phyloP scores from a whole-genome alignment of 192 early-diverging fungal genomes.

The Coemansia sp. region DNA sequence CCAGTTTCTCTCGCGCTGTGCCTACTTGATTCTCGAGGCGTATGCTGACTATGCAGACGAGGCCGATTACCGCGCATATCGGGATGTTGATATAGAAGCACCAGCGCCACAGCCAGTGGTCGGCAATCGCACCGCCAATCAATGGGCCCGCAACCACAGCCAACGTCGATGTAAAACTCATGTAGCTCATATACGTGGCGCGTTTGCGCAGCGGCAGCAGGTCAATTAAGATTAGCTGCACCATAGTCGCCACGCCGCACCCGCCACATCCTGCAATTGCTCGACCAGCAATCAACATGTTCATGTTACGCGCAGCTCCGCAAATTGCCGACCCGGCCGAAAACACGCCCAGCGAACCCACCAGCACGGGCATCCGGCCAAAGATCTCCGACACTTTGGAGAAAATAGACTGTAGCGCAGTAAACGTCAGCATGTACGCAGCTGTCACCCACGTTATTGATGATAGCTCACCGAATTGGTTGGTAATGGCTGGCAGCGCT shows the following conservation, averaged over 20 bases:
- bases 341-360: constrained; percentile 57
- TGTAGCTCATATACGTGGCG: constrained; percentile 60
- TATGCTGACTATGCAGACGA: constrained; percentile 22
- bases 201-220: constrained; percentile 60
- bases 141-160: constrained; percentile 58
- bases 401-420: constrained; percentile 73
- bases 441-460: constrained; percentile 75
- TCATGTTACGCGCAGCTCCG: constrained; percentile 58
- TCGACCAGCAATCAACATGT: constrained; percentile 64
- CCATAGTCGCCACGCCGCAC: constrained; percentile 62
- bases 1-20: constrained; percentile 52
- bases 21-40: constrained; percentile 12
- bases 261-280: constrained; percentile 66
- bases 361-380: constrained; percentile 60
- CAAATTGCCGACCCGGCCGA: constrained; percentile 54
- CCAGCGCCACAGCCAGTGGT: constrained; percentile 54
- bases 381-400: constrained; percentile 78
- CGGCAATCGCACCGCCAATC: constrained; percentile 58
- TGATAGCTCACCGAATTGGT: constrained; percentile 57
- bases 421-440: constrained; percentile 64
- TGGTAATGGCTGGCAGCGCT: constrained; percentile 61
- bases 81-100: constrained; percentile 61
- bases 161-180: constrained; percentile 56
- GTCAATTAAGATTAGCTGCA: constrained; percentile 67
- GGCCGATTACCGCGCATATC: constrained; percentile 43